These are phyloP conservation scores for Astrothelium macrocarpum DNA, from an alignment of 495 filamentous ascomycete genomes.

Conservation along the genomic window DNA sequence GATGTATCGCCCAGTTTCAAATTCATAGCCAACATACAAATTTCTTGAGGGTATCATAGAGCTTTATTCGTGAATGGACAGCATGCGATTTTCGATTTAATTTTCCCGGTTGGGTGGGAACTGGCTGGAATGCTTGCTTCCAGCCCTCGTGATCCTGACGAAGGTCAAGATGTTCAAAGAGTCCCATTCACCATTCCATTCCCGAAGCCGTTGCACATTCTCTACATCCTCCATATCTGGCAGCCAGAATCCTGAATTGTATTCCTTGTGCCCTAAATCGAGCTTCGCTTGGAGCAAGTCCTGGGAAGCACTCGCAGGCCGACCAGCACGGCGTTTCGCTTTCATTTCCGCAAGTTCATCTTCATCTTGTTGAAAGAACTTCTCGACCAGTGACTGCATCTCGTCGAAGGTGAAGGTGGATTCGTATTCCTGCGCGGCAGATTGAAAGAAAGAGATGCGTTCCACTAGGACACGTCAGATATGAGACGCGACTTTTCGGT, in stretches of 20 bases:
- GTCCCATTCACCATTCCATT: constrained; percentile 57
- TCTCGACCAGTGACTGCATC: constrained; percentile 52
- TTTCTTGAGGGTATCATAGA: too few relatives aligned
- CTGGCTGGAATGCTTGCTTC: constrained; percentile 22
- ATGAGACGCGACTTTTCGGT: neutral
- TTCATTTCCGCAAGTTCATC: constrained; percentile 66
- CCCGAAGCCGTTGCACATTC: constrained; percentile 43
- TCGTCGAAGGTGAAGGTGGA: constrained; percentile 47
- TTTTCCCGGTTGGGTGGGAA: constrained; percentile 29
- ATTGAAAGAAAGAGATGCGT: constrained; percentile 62
- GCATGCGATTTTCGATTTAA: neutral
- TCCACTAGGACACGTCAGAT: constrained; percentile 43
- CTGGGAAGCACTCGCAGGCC: constrained; percentile 68
- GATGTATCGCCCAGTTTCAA: too few relatives aligned
- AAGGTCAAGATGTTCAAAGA: constrained; percentile 51
- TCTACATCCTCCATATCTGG: constrained; percentile 50
- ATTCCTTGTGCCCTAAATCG: constrained; percentile 65
- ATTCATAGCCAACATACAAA: too few relatives aligned
- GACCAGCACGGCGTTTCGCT: constrained; percentile 66
- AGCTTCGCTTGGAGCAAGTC: constrained; percentile 65
- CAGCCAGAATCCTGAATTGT: constrained; percentile 70
- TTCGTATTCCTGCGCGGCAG: constrained; percentile 45
- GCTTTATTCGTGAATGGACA: neutral
- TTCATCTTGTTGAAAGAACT: constrained; percentile 65
- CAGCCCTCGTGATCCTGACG: constrained; percentile 24